A percentile compares a stretch with the other conserved stretches of the same genome.
Evolutionary conservation across 805 yeast species (phyloP).

Genomic region (Blastobotrys peoriensis): DNA sequence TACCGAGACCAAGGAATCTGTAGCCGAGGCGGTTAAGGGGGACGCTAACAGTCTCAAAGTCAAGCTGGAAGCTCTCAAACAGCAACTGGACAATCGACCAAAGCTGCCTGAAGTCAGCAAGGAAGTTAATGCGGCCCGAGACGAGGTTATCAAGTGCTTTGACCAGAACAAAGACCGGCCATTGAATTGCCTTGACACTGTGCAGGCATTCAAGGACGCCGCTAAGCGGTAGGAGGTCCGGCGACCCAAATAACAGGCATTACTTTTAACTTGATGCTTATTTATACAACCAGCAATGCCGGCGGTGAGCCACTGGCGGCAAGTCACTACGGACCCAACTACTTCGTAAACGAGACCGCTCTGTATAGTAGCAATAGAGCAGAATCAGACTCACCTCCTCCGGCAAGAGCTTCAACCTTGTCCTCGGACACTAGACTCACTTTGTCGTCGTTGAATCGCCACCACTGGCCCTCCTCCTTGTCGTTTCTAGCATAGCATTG

Average conservation of each 20-base stretch:
- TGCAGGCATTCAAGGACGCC: slow-evolving; percentile 21
- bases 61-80: slow-evolving; percentile 26
- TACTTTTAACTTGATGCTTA: background rate
- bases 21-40: slow-evolving; percentile 16
- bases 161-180: slow-evolving; percentile 26
- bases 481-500: slow-evolving; percentile 79
- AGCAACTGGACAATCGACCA: slow-evolving; percentile 28
- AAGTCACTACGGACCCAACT: too few species aligned
- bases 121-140: slow-evolving; percentile 26
- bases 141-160: slow-evolving; percentile 27
- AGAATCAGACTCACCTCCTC: slow-evolving; percentile 96
- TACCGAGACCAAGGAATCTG: slow-evolving; percentile 3
- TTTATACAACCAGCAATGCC: background rate
- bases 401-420: slow-evolving; percentile 78
- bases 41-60: slow-evolving; percentile 20
- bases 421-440: slow-evolving; percentile 73
- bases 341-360: slow-evolving; percentile 40
- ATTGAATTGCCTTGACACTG: slow-evolving; percentile 28
- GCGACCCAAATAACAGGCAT: too few species aligned
- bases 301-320: too few species aligned
- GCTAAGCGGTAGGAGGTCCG: background rate
- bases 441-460: slow-evolving; percentile 90
- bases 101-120: slow-evolving; percentile 24
- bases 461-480: slow-evolving; percentile 69
- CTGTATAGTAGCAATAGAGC: slow-evolving; percentile 85